A percentile compares a stretch with the other conserved stretches of the same genome.
Conservation (phyloP, 2,329 filamentous ascomycete genomes). For the Alternaria alternata region DNA sequence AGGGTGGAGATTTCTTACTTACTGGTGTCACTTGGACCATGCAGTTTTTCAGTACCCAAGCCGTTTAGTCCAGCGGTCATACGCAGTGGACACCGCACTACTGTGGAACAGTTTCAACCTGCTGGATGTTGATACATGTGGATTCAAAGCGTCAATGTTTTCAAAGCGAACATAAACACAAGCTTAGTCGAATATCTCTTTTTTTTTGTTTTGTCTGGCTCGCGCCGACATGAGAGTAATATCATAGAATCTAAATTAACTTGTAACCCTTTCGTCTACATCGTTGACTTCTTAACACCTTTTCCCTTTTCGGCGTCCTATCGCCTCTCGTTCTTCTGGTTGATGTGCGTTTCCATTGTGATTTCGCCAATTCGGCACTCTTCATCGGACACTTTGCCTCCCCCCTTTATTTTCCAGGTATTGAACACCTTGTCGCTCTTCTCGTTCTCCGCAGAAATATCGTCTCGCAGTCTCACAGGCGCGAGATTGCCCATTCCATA, state of each 20-base stretch:
- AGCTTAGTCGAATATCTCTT: background rate
- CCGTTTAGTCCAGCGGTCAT: background rate
- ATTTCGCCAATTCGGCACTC: conserved; percentile 31
- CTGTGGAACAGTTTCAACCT: background rate
- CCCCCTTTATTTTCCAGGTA: conserved; percentile 41
- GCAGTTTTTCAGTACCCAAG: background rate
- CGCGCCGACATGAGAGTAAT: conserved; percentile 7
- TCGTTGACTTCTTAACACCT: background rate
- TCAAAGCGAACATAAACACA: background rate
- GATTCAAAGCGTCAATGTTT: too few relatives aligned
- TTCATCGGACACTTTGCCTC: conserved; percentile 40
- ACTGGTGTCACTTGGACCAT: background rate
- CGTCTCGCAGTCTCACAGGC: conserved; percentile 40
- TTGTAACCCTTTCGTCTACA: background rate
- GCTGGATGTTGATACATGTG: too few relatives aligned
- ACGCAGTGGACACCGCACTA: background rate
- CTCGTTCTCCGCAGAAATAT: conserved; percentile 28
- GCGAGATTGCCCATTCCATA: conserved; percentile 33
- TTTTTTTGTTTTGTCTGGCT: background rate
- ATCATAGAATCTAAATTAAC: conserved; percentile 14
- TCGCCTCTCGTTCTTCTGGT: conserved; percentile 27
- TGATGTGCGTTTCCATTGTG: conserved; percentile 38
- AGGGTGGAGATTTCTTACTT: background rate
- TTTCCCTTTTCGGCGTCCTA: background rate
- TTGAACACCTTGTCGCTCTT: conserved; percentile 37